phyloP scores from a whole-genome alignment of 805 yeast species.

The Cyberlindnera amylophila region DNA sequence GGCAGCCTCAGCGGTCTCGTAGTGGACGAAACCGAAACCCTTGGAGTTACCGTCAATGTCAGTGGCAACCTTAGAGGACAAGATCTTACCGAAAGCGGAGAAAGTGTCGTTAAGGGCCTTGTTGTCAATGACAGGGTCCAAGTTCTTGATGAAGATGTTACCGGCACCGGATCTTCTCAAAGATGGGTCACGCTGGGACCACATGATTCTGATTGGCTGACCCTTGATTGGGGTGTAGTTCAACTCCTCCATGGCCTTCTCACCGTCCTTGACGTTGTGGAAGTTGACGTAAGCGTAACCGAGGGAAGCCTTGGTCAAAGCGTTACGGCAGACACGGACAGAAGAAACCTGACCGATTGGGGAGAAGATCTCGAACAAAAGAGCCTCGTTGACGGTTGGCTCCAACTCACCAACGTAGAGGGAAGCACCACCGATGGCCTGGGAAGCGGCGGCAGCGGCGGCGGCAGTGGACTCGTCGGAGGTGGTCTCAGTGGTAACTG shows the following conservation, averaged over 20 bases:
- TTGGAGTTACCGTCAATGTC: constrained; percentile 89
- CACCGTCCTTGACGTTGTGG: constrained; percentile 86
- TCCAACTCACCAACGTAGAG: constrained; percentile 97
- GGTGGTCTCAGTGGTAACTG: constrained; percentile 10
- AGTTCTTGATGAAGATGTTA: constrained; percentile 95
- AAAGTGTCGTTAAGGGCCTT: constrained; percentile 98
- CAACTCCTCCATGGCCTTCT: constrained; percentile 89
- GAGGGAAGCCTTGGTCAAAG: constrained; percentile 91
- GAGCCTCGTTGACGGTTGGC: constrained; percentile 88
- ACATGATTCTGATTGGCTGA: constrained; percentile 97
- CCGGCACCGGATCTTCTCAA: constrained; percentile 93
- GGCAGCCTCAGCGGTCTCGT: constrained; percentile 89
- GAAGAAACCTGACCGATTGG: constrained; percentile 94
- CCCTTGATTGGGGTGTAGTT: constrained; percentile 94
- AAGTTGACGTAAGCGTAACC: constrained; percentile 98
- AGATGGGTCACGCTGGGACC: constrained; percentile 99
- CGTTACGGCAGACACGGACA: constrained; percentile 98
- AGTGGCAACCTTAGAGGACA: constrained; percentile 96
- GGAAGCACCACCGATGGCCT: constrained; percentile 51
- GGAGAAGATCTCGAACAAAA: constrained; percentile 90
- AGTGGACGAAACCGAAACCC: constrained; percentile 97
- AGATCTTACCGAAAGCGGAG: constrained; percentile 91
- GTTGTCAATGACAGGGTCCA: constrained; percentile 97
- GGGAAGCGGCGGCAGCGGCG: constrained; percentile 28
- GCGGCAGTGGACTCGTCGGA: constrained; percentile 7